These are phyloP conservation scores for Talaromyces sp. DNA, from an alignment of 2,329 filamentous ascomycete species.

Conservation along the genomic window DNA sequence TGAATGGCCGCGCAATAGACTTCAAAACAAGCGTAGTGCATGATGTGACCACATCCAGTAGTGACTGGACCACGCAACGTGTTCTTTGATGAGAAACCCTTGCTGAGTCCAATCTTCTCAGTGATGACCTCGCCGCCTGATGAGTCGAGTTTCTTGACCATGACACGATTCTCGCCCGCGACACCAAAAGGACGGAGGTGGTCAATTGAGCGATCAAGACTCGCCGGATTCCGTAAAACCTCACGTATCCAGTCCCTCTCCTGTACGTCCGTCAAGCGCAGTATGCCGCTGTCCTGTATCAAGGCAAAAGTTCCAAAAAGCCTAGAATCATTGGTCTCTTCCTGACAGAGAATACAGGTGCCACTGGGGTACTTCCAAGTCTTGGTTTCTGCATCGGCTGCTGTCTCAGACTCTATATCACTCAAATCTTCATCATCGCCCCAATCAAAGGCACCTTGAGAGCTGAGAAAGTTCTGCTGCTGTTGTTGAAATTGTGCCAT, in stretches of 20 bases:
- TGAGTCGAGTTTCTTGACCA: slow-evolving; percentile 70
- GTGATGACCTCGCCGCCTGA: slow-evolving; percentile 66
- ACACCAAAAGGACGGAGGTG: slow-evolving; percentile 83
- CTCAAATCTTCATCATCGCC: slow-evolving; percentile 78
- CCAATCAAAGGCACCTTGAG: slow-evolving; percentile 83
- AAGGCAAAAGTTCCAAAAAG: slow-evolving; percentile 93
- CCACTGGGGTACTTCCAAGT: slow-evolving; percentile 88
- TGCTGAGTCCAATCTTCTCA: slow-evolving; percentile 79
- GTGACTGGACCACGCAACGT: slow-evolving; percentile 73
- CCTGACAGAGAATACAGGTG: slow-evolving; percentile 93
- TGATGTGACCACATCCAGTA: slow-evolving; percentile 92
- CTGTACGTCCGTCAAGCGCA: slow-evolving; percentile 79
- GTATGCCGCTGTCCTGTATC: slow-evolving; percentile 77
- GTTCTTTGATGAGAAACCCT: slow-evolving; percentile 72
- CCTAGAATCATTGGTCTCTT: slow-evolving; percentile 83
- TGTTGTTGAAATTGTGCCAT: slow-evolving; percentile 99
- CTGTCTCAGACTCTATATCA: slow-evolving; percentile 52
- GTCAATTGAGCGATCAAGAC: slow-evolving; percentile 81
- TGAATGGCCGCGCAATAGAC: slow-evolving; percentile 81
- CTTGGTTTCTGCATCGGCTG: slow-evolving; percentile 60
- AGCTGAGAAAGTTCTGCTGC: slow-evolving; percentile 89
- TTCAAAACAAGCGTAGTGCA: slow-evolving; percentile 96
- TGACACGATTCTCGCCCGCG: slow-evolving; percentile 76
- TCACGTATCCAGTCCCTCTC: slow-evolving; percentile 83
- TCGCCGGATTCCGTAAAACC: slow-evolving; percentile 70